These are phyloP conservation scores for Endoconidiophora polonica DNA, from an alignment of 2,329 filamentous ascomycete species.

Conservation along the genomic window DNA sequence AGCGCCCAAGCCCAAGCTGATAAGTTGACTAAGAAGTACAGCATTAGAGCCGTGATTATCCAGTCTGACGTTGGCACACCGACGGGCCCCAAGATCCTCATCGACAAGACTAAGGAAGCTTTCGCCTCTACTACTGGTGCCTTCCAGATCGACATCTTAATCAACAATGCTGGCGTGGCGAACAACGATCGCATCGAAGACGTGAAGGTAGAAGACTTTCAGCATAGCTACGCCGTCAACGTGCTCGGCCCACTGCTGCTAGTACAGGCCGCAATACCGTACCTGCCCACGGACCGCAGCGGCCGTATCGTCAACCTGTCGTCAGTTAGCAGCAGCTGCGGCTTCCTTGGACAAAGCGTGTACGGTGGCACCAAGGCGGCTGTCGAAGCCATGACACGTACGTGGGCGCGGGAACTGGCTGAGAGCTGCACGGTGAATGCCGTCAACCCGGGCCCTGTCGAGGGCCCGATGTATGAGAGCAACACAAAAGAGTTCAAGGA, in stretches of 20 bases:
- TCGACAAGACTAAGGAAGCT: conserved; percentile 40
- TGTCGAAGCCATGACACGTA: conserved; percentile 41
- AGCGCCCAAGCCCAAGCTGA: conserved; percentile 44
- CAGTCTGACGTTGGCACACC: conserved; percentile 56
- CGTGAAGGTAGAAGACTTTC: conserved; percentile 49
- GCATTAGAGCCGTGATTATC: conserved; percentile 42
- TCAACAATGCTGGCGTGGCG: conserved; percentile 71
- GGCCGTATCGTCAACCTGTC: conserved; percentile 39
- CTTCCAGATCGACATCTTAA: conserved; percentile 62
- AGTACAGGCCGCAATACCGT: conserved; percentile 53
- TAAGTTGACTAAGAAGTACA: conserved; percentile 38
- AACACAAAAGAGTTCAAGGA: conserved; percentile 27
- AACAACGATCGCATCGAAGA: conserved; percentile 49
- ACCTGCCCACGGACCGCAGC: conserved; percentile 51
- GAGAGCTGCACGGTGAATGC: conserved; percentile 38
- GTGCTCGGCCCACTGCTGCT: conserved; percentile 67
- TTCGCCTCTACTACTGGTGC: conserved; percentile 30
- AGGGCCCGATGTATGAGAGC: conserved; percentile 33
- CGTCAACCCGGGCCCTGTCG: conserved; percentile 39
- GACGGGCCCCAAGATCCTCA: conserved; percentile 40
- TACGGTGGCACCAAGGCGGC: conserved; percentile 43
- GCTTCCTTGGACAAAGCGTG: conserved; percentile 37
- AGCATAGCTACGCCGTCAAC: conserved; percentile 59
- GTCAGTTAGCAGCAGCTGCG: conserved; percentile 35
- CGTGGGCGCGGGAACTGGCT: conserved; percentile 39